Evolutionary conservation across 495 filamentous ascomycete genomes (phyloP).

Genomic region (Hypoxylon fuscum): DNA sequence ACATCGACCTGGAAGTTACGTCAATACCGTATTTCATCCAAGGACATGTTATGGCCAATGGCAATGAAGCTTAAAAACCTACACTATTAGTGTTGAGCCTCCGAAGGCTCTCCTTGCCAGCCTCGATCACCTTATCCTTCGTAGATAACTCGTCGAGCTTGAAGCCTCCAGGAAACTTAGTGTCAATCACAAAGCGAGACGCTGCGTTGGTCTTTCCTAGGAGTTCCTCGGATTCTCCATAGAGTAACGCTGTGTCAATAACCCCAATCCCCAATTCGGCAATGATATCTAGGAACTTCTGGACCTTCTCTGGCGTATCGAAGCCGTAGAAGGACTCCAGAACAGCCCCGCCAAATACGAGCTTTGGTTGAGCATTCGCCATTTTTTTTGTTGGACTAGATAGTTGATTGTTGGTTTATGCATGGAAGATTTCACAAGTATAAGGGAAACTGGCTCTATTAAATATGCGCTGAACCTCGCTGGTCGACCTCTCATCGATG

Average conservation of each 20-base stretch:
- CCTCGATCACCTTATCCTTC: slow-evolving; percentile 1
- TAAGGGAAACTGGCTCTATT: no score
- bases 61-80: neutral
- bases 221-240: slow-evolving; percentile 42
- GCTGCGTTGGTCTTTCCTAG: slow-evolving; percentile 39
- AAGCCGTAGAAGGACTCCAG: neutral
- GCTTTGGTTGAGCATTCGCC: neutral
- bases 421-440: no score
- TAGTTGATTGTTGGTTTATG: no score
- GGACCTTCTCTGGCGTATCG: neutral
- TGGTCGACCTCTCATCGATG: no score
- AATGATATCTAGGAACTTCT: slow-evolving; percentile 21
- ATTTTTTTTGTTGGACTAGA: no score
- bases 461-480: no score
- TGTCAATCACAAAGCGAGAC: slow-evolving; percentile 48
- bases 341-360: neutral
- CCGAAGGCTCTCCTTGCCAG: neutral
- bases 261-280: slow-evolving; percentile 39
- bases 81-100: neutral
- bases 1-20: slow-evolving; percentile 32
- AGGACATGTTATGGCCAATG: neutral
- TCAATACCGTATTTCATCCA: neutral
- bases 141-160: slow-evolving; percentile 5
- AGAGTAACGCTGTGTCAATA: slow-evolving; percentile 50
- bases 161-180: slow-evolving; percentile 49